Evolutionary conservation across 805 yeast species (phyloP).

Genomic region (Nakazawaea anatomiae): DNA sequence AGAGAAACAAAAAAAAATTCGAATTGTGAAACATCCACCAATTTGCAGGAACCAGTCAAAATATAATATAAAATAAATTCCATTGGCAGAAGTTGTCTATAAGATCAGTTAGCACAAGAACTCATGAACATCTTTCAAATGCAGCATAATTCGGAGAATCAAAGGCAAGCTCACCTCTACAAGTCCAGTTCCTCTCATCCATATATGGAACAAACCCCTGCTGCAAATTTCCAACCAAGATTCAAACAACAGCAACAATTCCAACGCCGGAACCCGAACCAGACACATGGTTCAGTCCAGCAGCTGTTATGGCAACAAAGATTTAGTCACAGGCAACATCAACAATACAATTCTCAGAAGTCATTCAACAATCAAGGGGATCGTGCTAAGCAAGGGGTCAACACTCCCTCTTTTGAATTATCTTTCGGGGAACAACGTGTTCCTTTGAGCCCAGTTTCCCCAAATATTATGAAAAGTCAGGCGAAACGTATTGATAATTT

Average conservation of each 20-base stretch:
- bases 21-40: background rate
- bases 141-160: background rate
- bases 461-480: background rate
- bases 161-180: background rate
- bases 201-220: background rate
- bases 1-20: background rate
- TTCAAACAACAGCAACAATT: background rate
- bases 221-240: background rate
- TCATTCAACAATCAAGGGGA: background rate
- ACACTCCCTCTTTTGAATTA: background rate
- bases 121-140: too few relatives aligned
- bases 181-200: background rate
- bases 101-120: too few relatives aligned
- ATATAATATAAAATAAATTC: too few relatives aligned
- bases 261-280: too few relatives aligned
- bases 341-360: background rate
- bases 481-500: background rate
- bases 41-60: too few relatives aligned
- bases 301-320: slow-evolving; percentile 6
- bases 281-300: background rate
- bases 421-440: background rate
- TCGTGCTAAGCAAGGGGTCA: background rate
- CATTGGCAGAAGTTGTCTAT: too few relatives aligned
- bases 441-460: background rate
- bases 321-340: background rate